These are phyloP conservation scores for Talaromyces nanjingensis DNA, from an alignment of 495 filamentous ascomycete species.

Conservation along the genomic window DNA sequence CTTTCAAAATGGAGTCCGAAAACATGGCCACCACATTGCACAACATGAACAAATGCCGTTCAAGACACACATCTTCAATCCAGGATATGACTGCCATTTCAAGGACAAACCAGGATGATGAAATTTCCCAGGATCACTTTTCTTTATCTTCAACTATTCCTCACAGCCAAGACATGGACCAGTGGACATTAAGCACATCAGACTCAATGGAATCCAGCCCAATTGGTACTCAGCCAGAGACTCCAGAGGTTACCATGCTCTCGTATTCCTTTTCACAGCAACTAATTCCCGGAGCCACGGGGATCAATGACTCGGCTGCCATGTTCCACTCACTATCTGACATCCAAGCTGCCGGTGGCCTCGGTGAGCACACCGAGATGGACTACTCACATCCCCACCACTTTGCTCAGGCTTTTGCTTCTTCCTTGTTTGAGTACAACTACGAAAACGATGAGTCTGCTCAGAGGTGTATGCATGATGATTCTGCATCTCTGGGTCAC, in stretches of 20 bases:
- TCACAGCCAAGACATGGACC: slow-evolving; percentile 31
- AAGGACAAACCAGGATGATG: slow-evolving; percentile 41
- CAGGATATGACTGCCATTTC: slow-evolving; percentile 36
- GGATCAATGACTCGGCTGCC: slow-evolving; percentile 31
- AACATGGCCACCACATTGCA: slow-evolving; percentile 29
- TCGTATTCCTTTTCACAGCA: slow-evolving; percentile 41
- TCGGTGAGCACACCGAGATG: slow-evolving; percentile 35
- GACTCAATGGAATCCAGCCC: slow-evolving; percentile 32
- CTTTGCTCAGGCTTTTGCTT: slow-evolving; percentile 23
- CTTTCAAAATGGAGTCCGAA: slow-evolving; percentile 30
- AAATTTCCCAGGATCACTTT: slow-evolving; percentile 37
- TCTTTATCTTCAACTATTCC: slow-evolving; percentile 35
- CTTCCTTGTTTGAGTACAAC: slow-evolving; percentile 35
- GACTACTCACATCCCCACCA: slow-evolving; percentile 30
- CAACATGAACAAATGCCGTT: slow-evolving; percentile 24
- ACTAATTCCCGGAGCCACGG: slow-evolving; percentile 34
- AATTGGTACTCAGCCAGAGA: slow-evolving; percentile 30
- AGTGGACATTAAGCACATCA: slow-evolving; percentile 35
- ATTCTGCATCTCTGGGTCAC: slow-evolving; percentile 35
- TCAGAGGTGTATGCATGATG: slow-evolving; percentile 32
- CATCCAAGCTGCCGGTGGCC: slow-evolving; percentile 33
- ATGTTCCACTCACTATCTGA: slow-evolving; percentile 38
- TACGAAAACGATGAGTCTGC: slow-evolving; percentile 39
- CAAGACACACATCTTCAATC: slow-evolving; percentile 30
- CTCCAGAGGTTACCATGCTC: slow-evolving; percentile 41